Base-by-base conservation (phyloP, 208 protist genomes). In the Trichomonas vaginalis region DNA sequence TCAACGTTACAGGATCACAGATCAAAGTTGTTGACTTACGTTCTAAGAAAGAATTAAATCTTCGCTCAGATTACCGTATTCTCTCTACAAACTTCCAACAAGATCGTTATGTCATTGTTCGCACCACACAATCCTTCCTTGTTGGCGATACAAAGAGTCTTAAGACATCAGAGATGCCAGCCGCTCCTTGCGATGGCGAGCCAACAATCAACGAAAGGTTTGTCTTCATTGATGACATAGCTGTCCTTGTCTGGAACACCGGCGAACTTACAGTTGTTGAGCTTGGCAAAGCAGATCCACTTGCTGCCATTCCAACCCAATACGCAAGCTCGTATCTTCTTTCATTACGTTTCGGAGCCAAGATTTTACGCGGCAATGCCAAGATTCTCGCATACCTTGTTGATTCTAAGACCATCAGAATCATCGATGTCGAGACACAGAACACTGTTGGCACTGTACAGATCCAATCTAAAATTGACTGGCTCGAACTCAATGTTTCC, bases 291-390 rank as follows among this genome's bases (percentile, higher is more conserved):
- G n/a, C 35, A 46, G 37, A 45, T 10, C 82, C 82, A 88, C 40
- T 88, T n/a, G 82, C 82, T 48, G 35, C 82, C 23, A 88, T 88
- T 42, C 17, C 82, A 47, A 88, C 82, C 46, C 35, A 45, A 17
- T 88, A 88, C 40, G 82, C 82, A 88, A 88, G 40, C 37, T n/a
- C 35, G n/a, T 88, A 88, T 88, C 40, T 88, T n/a, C 32, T 88
- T 14, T 88, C 82, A 46, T 23, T 88, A 9, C 32, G 82, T 10
- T 88, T 88, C 32, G 37, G 37, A 21, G 82, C 40, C 9, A 45
- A 88, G 37, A 88, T 88, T 88, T 10, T n/a, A 10, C 82, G 82
- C n/a, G 40, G 40, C 21, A 88, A 88, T 32, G 35, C 82, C 1
- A 88, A 88, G 40, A 88, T 88, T 88, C 40, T 88, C 8, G 35